These are phyloP conservation scores for Nakazawaea pomicola DNA, from an alignment of 805 yeast genomes.

Conservation along the genomic window DNA sequence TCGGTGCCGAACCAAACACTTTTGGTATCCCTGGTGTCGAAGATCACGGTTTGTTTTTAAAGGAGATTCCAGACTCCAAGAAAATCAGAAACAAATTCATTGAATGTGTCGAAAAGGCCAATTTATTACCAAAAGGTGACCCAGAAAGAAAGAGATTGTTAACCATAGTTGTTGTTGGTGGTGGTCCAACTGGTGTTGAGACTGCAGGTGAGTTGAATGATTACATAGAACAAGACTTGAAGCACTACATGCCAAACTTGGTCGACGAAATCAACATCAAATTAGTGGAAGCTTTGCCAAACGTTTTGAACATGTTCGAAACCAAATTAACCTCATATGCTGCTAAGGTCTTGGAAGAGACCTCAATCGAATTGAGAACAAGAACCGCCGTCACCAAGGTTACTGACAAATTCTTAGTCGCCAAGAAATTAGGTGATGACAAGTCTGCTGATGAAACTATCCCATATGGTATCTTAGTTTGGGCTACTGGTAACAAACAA, in stretches of 20 bases:
- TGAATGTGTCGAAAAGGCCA: constrained; percentile 51
- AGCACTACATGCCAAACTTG: constrained; percentile 50
- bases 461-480: constrained; percentile 51
- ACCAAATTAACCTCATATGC: constrained; percentile 47
- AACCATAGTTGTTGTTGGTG: constrained; percentile 50
- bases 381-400: constrained; percentile 48
- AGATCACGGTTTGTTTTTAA: constrained; percentile 46
- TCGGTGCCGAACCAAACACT: constrained; percentile 53
- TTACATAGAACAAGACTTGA: constrained; percentile 50
- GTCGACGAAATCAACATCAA: constrained; percentile 44
- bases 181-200: constrained; percentile 58
- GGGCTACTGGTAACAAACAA: constrained; percentile 58
- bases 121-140: constrained; percentile 45
- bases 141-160: constrained; percentile 48
- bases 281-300: constrained; percentile 48
- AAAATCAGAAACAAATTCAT: constrained; percentile 42
- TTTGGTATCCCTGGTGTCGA: constrained; percentile 56
- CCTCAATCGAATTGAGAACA: constrained; percentile 41
- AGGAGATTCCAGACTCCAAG: constrained; percentile 46
- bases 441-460: constrained; percentile 31
- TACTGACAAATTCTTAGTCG: constrained; percentile 35
- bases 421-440: constrained; percentile 39
- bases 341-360: constrained; percentile 43
- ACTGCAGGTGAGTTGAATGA: constrained; percentile 54
- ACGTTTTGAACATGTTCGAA: constrained; percentile 48